phyloP scores from a whole-genome alignment of 2,329 filamentous ascomycete species.

The Neoscytalidium dimidiatum region DNA sequence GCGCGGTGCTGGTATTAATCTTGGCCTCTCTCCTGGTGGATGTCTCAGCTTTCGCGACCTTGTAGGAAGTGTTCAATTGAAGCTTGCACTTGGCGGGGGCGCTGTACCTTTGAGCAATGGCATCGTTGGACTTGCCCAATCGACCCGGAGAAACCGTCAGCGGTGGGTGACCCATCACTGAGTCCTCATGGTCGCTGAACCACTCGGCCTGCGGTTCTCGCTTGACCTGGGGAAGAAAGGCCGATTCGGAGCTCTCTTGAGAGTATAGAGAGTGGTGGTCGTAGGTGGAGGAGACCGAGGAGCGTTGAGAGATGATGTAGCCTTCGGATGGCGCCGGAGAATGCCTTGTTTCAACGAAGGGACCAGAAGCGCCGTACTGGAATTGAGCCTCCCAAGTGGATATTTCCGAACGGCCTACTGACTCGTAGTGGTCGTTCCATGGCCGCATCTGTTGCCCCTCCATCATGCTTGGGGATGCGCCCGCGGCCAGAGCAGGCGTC shows the following conservation, averaged over 20 bases:
- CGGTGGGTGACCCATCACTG: slow-evolving; percentile 21
- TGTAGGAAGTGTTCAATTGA: background rate
- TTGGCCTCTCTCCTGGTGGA: background rate
- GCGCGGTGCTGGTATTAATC: slow-evolving; percentile 15
- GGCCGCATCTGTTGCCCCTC: slow-evolving; percentile 21
- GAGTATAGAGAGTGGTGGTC: slow-evolving; percentile 37
- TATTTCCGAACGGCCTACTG: background rate
- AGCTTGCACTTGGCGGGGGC: background rate
- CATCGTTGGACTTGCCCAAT: slow-evolving; percentile 24
- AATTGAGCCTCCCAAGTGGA: slow-evolving; percentile 2
- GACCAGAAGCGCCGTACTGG: background rate
- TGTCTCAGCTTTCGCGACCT: background rate
- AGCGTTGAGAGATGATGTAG: slow-evolving; percentile 32
- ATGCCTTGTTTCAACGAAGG: background rate
- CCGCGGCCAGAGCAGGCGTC: slow-evolving; percentile 29
- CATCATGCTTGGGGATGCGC: slow-evolving; percentile 31
- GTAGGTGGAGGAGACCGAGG: slow-evolving; percentile 34
- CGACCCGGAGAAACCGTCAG: slow-evolving; percentile 37
- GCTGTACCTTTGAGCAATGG: background rate
- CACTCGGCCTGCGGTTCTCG: slow-evolving; percentile 30
- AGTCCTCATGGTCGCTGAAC: slow-evolving; percentile 29
- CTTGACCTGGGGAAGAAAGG: slow-evolving; percentile 30
- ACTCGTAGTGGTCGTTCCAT: slow-evolving; percentile 7
- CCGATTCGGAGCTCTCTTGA: slow-evolving; percentile 32
- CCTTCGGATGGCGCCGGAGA: slow-evolving; percentile 18